Base-by-base conservation (phyloP, 2,329 filamentous ascomycete species). In the Rhinocladiella mackenziei region DNA sequence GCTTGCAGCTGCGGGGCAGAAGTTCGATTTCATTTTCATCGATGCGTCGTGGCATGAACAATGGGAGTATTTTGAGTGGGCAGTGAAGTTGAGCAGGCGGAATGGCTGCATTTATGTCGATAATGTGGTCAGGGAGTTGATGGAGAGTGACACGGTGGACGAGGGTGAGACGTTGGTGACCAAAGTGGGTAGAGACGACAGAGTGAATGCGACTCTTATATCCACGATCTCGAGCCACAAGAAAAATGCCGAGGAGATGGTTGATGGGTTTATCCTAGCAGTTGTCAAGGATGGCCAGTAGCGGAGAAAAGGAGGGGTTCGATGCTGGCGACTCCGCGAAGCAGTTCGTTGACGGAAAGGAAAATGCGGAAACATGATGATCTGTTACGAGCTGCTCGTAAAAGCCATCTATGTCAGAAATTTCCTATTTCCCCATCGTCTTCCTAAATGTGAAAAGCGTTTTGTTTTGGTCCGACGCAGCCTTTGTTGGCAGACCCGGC, bases 1-100 rank as follows among this genome's bases (percentile, higher is more conserved):
- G 30, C 55, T 78, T 8, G 59, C 48, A 0, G 58, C 62, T 9
- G 67, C 75, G 48, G 65, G 67, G 2, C 62, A 62, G 45, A 50
- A 69, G 1, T 76, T 74, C 45, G 72, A 73, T 42, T 64, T 78
- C 48, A 65, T 72, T 1, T 77, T 77, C 46, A 71, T 78, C 29
- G 74, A 78, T 55, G 75, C 74, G 4, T 70, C 72, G 29, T 74
- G 72, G 62, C 62, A 61, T 26, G 69, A 73, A 48, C 72, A 75
- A 39, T 71, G 63, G 62, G 63, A 65, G 13, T 75, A 76, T 47
- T 74, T 77, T 33, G 62, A 74, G 42, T 60, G 60, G 55, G 69
- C 68, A 1, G 58, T 71, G n/a, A 62, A 62, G 25, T 59, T 75
- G 54, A 64, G 62, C 1, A 61, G 64, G 8, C 51, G 55, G 1